A percentile compares a stretch with the other conserved stretches of the same genome.
phyloP scores from a whole-genome alignment of 345 rosid genomes.

The Combretum micranthum region DNA sequence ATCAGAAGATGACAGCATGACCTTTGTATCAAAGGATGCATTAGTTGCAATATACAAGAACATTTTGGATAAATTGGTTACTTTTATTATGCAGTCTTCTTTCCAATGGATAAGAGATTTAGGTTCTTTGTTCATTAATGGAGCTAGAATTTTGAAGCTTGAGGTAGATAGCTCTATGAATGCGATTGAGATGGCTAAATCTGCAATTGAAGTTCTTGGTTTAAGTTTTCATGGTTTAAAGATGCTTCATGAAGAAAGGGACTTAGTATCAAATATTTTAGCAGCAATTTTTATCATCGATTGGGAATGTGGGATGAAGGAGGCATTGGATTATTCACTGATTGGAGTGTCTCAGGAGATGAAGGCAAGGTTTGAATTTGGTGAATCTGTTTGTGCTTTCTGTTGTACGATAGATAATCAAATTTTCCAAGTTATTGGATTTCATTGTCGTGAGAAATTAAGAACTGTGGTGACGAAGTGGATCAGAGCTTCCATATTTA shows the following conservation, averaged over 20 bases:
- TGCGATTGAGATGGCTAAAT: slow-evolving; percentile 37
- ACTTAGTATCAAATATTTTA: slow-evolving; percentile 45
- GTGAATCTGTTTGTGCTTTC: slow-evolving; percentile 35
- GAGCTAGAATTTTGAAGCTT: slow-evolving; percentile 18
- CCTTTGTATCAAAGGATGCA: slow-evolving; percentile 52
- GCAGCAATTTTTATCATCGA: slow-evolving; percentile 54
- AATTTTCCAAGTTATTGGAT: slow-evolving; percentile 44
- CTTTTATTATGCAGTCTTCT: slow-evolving; percentile 53
- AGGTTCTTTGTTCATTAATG: slow-evolving; percentile 29
- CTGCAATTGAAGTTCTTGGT: slow-evolving; percentile 56
- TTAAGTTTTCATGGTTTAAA: slow-evolving; percentile 58
- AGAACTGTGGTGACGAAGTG: slow-evolving; percentile 41
- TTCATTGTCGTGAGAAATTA: slow-evolving; percentile 38
- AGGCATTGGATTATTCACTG: slow-evolving; percentile 22
- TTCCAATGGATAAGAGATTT: slow-evolving; percentile 52
- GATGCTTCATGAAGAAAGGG: slow-evolving; percentile 42
- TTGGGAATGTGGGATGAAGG: slow-evolving; percentile 57
- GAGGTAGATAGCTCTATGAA: slow-evolving; percentile 22
- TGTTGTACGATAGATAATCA: slow-evolving; percentile 33
- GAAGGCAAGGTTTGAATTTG: slow-evolving; percentile 30
- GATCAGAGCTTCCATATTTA: slow-evolving; percentile 51
- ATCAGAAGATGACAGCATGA: slow-evolving; percentile 31
- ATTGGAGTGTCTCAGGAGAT: slow-evolving; percentile 26
- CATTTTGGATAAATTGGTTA: slow-evolving; percentile 39
- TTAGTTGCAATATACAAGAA: slow-evolving; percentile 39